phyloP scores from a whole-genome alignment of 108 stramenopile species.

The Skeletonema marinoi region DNA sequence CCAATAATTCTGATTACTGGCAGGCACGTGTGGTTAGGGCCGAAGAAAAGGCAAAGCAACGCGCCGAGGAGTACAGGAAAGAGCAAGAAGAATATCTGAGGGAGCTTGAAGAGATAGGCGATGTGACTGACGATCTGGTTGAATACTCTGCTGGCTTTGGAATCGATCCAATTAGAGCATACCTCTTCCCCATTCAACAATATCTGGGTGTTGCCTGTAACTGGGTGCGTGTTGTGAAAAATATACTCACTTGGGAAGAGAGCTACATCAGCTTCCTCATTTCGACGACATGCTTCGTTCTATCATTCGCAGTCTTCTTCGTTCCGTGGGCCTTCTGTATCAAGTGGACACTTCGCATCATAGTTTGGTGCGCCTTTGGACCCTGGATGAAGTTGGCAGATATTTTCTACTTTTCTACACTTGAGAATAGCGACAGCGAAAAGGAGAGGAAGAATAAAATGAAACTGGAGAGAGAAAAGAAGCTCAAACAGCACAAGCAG shows the following conservation, averaged over 20 bases:
- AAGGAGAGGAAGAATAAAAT: constrained; percentile 19
- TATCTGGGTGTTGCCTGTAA: constrained; percentile 56
- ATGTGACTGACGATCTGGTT: constrained; percentile 53
- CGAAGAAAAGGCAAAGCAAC: constrained; percentile 50
- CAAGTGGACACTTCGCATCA: constrained; percentile 60
- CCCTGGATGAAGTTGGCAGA: constrained; percentile 87
- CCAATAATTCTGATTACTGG: constrained; percentile 31
- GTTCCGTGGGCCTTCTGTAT: constrained; percentile 74
- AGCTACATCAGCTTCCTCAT: constrained; percentile 71
- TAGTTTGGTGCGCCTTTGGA: constrained; percentile 68
- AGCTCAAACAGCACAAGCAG: constrained; percentile 28
- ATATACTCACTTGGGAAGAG: constrained; percentile 81
- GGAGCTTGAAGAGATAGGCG: constrained; percentile 67
- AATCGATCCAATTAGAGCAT: constrained; percentile 54
- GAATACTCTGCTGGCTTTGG: constrained; percentile 49
- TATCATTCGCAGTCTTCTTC: constrained; percentile 61
- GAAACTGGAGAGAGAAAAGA: constrained; percentile 19
- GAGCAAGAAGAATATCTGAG: constrained; percentile 52
- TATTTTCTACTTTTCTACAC: constrained; percentile 54
- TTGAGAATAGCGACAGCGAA: constrained; percentile 48
- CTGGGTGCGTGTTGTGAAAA: constrained; percentile 57
- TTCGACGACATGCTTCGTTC: constrained; percentile 47
- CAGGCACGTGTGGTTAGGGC: constrained; percentile 44
- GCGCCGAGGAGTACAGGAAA: constrained; percentile 39
- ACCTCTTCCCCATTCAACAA: constrained; percentile 71